Base-by-base conservation (phyloP, 2,329 filamentous ascomycete genomes). In the Fusarium incarnatum region DNA sequence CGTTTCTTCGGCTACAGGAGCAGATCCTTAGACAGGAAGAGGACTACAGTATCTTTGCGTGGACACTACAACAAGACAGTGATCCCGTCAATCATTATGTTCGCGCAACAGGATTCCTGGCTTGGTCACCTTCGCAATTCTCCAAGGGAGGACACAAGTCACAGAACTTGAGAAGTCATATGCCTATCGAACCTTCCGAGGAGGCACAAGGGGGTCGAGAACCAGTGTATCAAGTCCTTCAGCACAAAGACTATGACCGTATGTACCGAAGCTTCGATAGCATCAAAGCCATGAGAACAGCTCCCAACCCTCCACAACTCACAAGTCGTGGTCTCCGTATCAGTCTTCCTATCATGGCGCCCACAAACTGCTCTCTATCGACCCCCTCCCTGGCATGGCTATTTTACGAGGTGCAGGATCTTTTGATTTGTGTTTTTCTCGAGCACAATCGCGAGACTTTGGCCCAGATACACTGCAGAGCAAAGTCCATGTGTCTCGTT, bases 11-110 rank as follows among this genome's bases (percentile, higher is more conserved):
- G 13, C 56, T 67, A 2, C 50, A 67, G 16, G 56, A 67, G 27
- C 56, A 67, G 18, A 63, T 62, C 25, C 63, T 67, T 20, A 47
- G 41, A 27, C 64, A 63, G 25, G 56, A 67, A 30, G 49, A 67
- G 7, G 64, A 67, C 20, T 67, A 57, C 16, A 67, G 32, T 11
- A 52, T 63, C 27, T 67, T 63, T 37, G 64, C 64, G 2, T 67
- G 57, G 64, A 63, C 48, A 18, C 27, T 50, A 2, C 56, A 48
- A 15, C 46, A 62, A n/a, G 40, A 53, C 4, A n/a, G n/a, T 42
- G 49, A 37, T 13, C 18, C 25, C 9, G n/a, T 25, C 10, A 13
- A 18, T 34, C 32, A 20, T 27, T 16, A 30, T n/a, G 27, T 40
- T 27, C 34, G n/a, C 27, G 41, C 59, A 6, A 61, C 59, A 32